Conservation (phyloP, 2,329 filamentous ascomycete species). For the Ustilaginoidea virens region DNA sequence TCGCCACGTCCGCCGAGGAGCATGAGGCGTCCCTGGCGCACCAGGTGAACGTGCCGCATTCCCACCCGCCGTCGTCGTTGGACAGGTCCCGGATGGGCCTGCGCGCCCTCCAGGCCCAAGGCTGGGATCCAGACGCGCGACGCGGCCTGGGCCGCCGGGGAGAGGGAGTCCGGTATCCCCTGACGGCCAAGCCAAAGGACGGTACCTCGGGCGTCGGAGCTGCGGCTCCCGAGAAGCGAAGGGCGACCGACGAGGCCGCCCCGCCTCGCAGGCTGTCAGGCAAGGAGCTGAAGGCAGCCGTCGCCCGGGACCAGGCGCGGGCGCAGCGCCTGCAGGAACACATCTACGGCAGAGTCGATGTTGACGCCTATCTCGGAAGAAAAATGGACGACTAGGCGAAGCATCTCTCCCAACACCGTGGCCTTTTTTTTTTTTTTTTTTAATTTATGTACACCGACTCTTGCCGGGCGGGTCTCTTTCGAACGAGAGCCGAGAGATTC, state of each 20-base stretch:
- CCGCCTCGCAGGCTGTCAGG: conserved; percentile 40
- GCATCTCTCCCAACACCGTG: no score
- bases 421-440: no score
- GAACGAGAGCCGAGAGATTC: conserved; percentile 35
- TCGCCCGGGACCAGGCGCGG: conserved; percentile 35
- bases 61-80: conserved; percentile 56
- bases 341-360: conserved; percentile 61
- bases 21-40: conserved; percentile 54
- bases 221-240: conserved; percentile 6
- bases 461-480: conserved; percentile 23
- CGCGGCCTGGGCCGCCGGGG: conserved; percentile 55
- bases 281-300: conserved; percentile 33
- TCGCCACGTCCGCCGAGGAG: conserved; percentile 15
- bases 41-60: conserved; percentile 53
- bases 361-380: conserved; percentile 56
- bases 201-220: conserved; percentile 62
- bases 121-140: conserved; percentile 62
- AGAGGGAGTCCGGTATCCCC: conserved; percentile 59
- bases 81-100: conserved; percentile 58
- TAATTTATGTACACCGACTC: no score
- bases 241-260: conserved; percentile 29
- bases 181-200: conserved; percentile 58
- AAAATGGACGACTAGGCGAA: conserved; percentile 12
- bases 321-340: conserved; percentile 49
- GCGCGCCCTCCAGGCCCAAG: conserved; percentile 46